Base-by-base conservation (phyloP, 345 rosid genomes). In the Syzygium grande region DNA sequence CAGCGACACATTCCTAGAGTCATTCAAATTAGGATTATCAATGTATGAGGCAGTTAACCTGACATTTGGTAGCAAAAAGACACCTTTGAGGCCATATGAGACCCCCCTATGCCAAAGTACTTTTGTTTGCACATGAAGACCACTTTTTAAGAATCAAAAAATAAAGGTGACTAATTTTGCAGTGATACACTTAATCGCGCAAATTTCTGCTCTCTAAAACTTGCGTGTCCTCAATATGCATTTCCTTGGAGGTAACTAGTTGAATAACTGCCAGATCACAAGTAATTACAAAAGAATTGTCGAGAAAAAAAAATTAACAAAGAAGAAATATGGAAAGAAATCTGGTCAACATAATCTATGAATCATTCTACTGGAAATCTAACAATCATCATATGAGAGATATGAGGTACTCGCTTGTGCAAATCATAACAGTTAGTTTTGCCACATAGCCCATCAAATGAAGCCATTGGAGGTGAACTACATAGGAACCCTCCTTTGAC, bases 1-100 rank as follows among this genome's bases (percentile, higher is more conserved):
- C 86, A 92, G 65, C 9, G 91, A 88, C 86, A 92, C 92, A 77
- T 91, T 89, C 94, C 94, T 92, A 22, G 41, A 63, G 54, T n/a
- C 87, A 46, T 23, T 53, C 49, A 38, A 73, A 73, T 38, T 73
- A 73, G 49, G 80, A 21, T 73, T 11, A 11, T 73, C 83, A 73
- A 73, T 73, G 83, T 73, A 38, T 3, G 14, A 73, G 49, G 49
- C 49, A 38, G 49, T 73, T 38, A 73, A 73, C 25, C 49, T 38
- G 41, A 34, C 83, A 19, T 38, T 73, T 73, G 27, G 83, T 38
- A 73, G 83, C 49, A 73, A 73, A 8, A 63, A 63, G 38, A 17
- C 79, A 68, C 23, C 79, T 30, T 68, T 9, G 46, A 68, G 79
- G 79, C 12, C 79, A 34, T 9, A 68, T 12, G 14, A 38, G 46